Evolutionary conservation across 2,329 filamentous ascomycete genomes (phyloP), one percentile per base, ranked within the genome.

Genomic region (Colletotrichum brevisporum): DNA sequence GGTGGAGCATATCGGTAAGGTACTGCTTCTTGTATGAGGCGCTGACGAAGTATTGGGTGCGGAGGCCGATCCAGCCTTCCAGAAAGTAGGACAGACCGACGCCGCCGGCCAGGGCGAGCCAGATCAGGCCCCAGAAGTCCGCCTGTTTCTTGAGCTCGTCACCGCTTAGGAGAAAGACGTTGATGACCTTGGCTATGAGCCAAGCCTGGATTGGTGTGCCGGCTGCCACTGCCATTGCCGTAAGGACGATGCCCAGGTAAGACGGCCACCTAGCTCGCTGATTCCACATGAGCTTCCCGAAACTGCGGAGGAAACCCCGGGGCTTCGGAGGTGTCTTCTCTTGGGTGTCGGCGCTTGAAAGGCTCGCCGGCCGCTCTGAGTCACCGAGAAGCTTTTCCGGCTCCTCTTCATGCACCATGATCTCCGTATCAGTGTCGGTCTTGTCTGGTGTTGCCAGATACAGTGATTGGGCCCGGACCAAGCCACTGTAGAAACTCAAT

Each of bases 111-210:
- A 79, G 73, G 4, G 75, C 76, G 3, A 78, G 26, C 72, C 78
- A 79, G 75, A 79, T 77, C 10, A 77, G 55, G 0, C 74, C 75
- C 78, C 76, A 79, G 27, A 78, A 78, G 4, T 74, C 53, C 12
- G 67, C 60, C 5, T 45, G 8, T 15, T 54, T 53, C 27, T 31
- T 65, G 16, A 73, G 56, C 9, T 71, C 63, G n/a, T 71, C 63
- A 2, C 66, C 69, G 3, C 71, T 65, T 0, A 74, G 52, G 3
- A 76, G 64, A 31, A 78, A 78, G 8, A 78, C 71, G 0, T 71
- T 69, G 0, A 78, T 53, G 9, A 75, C 73, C 31, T 77, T 73
- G 3, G 76, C 71, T 54, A 78, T 76, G 3, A 80, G 72, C 75
- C 75, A 77, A 3, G 76, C 75, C 45, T 77, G 76, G 1, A 78